Conservation (phyloP, 192 early-diverging fungal genomes). For the Podila minutissima region DNA sequence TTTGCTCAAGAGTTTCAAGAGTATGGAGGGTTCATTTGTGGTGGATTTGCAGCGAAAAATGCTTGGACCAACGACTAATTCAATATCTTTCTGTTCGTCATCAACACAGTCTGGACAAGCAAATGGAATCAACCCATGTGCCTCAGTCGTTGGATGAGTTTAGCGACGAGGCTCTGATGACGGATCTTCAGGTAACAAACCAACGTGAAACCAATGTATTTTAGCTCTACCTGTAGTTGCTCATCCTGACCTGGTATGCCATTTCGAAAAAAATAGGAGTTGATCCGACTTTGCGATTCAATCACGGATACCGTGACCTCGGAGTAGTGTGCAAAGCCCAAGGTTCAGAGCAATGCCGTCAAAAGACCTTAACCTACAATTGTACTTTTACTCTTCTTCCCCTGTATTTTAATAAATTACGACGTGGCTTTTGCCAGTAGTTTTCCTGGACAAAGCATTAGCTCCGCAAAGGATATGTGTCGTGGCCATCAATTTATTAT, state of each 20-base stretch:
- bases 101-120: conserved; percentile 23
- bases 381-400: neutral
- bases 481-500: too few relatives aligned
- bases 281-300: conserved; percentile 24
- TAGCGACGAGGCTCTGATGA: conserved; percentile 9
- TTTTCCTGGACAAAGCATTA: too few relatives aligned
- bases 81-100: neutral
- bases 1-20: conserved; percentile 41
- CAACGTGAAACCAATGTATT: neutral
- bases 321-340: neutral
- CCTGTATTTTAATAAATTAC: too few relatives aligned
- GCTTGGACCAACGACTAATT: neutral
- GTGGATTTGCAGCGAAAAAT: too few relatives aligned
- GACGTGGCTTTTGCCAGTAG: too few relatives aligned
- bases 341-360: too few relatives aligned
- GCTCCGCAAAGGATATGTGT: too few relatives aligned
- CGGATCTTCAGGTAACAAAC: conserved; percentile 11
- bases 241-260: neutral
- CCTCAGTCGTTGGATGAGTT: neutral
- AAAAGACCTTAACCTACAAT: too few relatives aligned
- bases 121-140: conserved; percentile 10
- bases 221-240: neutral
- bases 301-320: conserved; percentile 5
- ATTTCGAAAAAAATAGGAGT: conserved; percentile 3
- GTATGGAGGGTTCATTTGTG: conserved; percentile 8